phyloP scores from a whole-genome alignment of 345 rosid species.

The Salix purpurea region DNA sequence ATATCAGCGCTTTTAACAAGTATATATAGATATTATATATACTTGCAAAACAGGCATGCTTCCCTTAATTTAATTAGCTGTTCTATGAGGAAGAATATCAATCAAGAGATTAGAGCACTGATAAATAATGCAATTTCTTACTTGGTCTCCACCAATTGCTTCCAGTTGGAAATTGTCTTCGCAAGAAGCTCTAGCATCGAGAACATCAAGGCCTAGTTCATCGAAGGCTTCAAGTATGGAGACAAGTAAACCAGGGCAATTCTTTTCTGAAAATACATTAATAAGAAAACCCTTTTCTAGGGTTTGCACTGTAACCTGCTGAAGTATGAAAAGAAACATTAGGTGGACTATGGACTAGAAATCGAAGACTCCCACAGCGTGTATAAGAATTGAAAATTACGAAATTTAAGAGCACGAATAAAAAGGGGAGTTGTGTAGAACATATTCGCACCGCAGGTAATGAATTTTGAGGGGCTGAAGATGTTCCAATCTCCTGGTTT shows the following conservation, averaged over 20 bases:
- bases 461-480: constrained; percentile 32
- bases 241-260: constrained; percentile 75
- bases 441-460: constrained; percentile 36
- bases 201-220: constrained; percentile 66
- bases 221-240: constrained; percentile 79
- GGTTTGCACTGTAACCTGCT: constrained; percentile 75
- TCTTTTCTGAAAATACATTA: constrained; percentile 51
- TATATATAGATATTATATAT: neutral
- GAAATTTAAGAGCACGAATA: neutral
- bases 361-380: neutral
- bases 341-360: neutral
- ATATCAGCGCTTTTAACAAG: neutral
- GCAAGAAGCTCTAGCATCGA: constrained; percentile 96
- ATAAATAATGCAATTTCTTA: neutral
- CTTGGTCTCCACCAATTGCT: constrained; percentile 59
- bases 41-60: neutral
- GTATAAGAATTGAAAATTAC: neutral
- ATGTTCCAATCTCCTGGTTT: constrained; percentile 45
- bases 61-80: neutral
- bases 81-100: neutral
- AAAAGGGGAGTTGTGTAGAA: neutral
- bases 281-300: constrained; percentile 78
- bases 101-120: neutral
- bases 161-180: constrained; percentile 62
- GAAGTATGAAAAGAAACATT: neutral